Evolutionary conservation across 2,329 filamentous ascomycete genomes (phyloP), one percentile per base, ranked within the genome.

Genomic region (Zymoseptoria tritici): DNA sequence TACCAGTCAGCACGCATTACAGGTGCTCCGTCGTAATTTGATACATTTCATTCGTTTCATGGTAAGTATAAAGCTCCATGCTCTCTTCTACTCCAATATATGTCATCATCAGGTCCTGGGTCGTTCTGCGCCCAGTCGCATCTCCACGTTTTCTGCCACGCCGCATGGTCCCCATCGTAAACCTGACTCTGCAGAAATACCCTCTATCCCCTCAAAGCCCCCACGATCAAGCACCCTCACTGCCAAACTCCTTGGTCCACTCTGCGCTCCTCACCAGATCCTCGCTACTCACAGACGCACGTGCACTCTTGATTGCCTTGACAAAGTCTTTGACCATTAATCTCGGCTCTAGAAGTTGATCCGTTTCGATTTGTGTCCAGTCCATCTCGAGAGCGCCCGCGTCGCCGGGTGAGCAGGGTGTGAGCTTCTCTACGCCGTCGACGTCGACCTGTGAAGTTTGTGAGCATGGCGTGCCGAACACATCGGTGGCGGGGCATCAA

Each of bases 221-320:
- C 36, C 13, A 6, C 13, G 3, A 46, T 74, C 69, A 85, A 55
- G 82, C 84, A 19, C 93, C 93, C 74, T 97, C 93, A 72, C 91
- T 96, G 59, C 93, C 93, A 77, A 97, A 97, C 77, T 97, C 92
- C 70, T 88, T 84, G 9, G 94, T 99, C 94, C 94, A 99, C 52
- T 97, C 91, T 53, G 89, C 82, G 74, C 93, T 97, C 70, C 85
- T 83, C 66, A 85, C 82, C 52, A 99, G 81, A 72, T 99, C 95
- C 55, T 91, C 91, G 55, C 84, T 81, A 56, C 91, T 94, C 57
- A 99, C 94, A 0, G 94, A 97, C 21, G 94, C 94, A 71, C 94
- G 81, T 55, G 90, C 90, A 53, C 87, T 85, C 71, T 91, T 92
- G 70, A 99, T 88, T 1, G 94, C 93, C 74, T 93, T 91, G 72